phyloP scores from a whole-genome alignment of 331 rosid species.

The Erythrophleum ivorense region DNA sequence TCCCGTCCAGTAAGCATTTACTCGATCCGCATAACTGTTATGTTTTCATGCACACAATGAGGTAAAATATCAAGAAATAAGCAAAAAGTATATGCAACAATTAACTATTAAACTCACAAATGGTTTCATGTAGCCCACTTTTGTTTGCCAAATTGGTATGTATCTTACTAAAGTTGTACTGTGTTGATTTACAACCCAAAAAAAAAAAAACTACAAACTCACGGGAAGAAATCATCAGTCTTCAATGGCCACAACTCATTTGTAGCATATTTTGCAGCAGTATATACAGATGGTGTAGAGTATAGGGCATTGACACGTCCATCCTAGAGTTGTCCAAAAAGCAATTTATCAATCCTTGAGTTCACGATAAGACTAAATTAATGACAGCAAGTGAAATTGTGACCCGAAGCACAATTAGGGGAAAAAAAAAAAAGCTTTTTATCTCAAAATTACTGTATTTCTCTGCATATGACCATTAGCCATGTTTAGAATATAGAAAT shows the following conservation, averaged over 20 bases:
- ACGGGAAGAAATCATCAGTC: constrained; percentile 90
- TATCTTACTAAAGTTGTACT: not conserved
- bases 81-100: constrained; percentile 36
- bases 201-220: constrained; percentile 46
- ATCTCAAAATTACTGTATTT: too few species aligned
- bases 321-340: constrained; percentile 63
- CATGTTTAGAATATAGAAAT: not conserved
- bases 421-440: too few species aligned
- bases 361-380: constrained; percentile 27
- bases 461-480: not conserved
- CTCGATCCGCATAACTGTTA: constrained; percentile 85
- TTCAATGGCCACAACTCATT: constrained; percentile 87
- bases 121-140: not conserved
- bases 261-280: constrained; percentile 91
- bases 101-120: constrained; percentile 45
- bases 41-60: constrained; percentile 33
- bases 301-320: constrained; percentile 95
- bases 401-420: constrained; percentile 26
- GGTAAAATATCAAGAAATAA: constrained; percentile 22
- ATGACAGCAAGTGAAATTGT: constrained; percentile 14
- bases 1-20: constrained; percentile 93
- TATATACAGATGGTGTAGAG: constrained; percentile 91
- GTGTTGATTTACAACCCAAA: not conserved
- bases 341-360: constrained; percentile 27
- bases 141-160: not conserved